phyloP scores from a whole-genome alignment of 2,329 filamentous ascomycete species.

The Ascochyta fabae region DNA sequence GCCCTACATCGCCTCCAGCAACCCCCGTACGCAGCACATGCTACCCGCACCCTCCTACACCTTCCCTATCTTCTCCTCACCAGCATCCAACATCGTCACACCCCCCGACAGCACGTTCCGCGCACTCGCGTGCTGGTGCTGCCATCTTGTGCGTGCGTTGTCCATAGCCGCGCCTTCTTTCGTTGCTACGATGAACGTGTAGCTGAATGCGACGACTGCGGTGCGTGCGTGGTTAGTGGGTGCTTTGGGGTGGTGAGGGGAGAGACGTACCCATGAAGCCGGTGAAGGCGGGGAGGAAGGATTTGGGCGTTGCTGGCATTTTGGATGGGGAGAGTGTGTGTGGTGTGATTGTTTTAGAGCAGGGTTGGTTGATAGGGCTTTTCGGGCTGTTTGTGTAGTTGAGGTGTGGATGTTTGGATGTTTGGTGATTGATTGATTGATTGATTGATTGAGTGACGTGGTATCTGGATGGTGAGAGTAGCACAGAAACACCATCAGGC shows the following conservation, averaged over 20 bases:
- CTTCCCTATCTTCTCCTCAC: background rate
- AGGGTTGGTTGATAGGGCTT: background rate
- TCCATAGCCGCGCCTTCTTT: conserved; percentile 45
- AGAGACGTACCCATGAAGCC: conserved; percentile 40
- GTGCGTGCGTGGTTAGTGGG: background rate
- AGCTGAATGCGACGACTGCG: conserved; percentile 38
- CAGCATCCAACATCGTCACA: conserved; percentile 2
- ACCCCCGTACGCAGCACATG: too few relatives aligned
- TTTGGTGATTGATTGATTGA: background rate
- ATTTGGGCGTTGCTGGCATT: conserved; percentile 43
- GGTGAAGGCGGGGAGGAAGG: conserved; percentile 41
- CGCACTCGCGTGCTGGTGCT: conserved; percentile 36
- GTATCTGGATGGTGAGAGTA: conserved; percentile 11
- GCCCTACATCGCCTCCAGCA: too few relatives aligned
- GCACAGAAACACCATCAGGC: conserved; percentile 4
- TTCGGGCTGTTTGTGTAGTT: background rate
- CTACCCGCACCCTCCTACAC: background rate
- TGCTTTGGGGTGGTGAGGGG: background rate
- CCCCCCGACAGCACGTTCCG: conserved; percentile 24
- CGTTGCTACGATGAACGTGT: conserved; percentile 41
- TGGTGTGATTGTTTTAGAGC: background rate
- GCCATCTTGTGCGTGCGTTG: conserved; percentile 43
- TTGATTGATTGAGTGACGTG: conserved; percentile 6
- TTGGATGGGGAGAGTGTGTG: conserved; percentile 10
- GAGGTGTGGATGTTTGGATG: background rate